Evolutionary conservation across 352 stramenopile genomes (phyloP).

Genomic region (Labyrinthula sp.): DNA sequence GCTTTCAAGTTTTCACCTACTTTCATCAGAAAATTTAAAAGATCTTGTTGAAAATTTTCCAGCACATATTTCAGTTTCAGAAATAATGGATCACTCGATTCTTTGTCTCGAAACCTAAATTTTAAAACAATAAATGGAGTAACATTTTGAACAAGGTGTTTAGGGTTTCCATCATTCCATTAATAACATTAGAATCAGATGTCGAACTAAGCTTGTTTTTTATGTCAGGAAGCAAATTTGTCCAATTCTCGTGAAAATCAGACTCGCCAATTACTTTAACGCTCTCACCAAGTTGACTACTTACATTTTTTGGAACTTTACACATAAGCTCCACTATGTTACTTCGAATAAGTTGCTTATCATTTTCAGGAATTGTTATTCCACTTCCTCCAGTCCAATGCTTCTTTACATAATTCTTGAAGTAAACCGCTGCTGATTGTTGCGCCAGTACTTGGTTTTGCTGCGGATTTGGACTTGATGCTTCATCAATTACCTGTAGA

Average conservation of each 20-base stretch:
- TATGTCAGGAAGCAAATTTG: constrained; percentile 70
- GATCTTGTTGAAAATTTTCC: constrained; percentile 57
- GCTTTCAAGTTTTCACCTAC: constrained; percentile 19
- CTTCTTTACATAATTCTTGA: constrained; percentile 97
- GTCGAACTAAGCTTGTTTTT: constrained; percentile 67
- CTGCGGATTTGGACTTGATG: too few species aligned
- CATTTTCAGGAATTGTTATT: constrained; percentile 31
- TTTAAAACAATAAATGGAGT: too few species aligned
- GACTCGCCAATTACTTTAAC: constrained; percentile 83
- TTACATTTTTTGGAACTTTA: constrained; percentile 64
- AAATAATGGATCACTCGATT: constrained; percentile 80
- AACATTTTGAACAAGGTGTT: constrained; percentile 96
- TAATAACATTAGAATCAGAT: constrained; percentile 64
- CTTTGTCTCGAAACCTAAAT: constrained; percentile 83
- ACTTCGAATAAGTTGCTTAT: constrained; percentile 81
- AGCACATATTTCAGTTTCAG: constrained; percentile 81
- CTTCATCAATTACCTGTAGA: too few species aligned
- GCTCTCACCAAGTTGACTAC: constrained; percentile 81
- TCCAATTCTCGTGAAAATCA: constrained; percentile 92
- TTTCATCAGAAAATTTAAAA: constrained; percentile 46
- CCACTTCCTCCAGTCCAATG: constrained; percentile 65
- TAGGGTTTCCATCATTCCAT: constrained; percentile 82
- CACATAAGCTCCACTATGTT: constrained; percentile 98
- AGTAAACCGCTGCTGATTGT: constrained; percentile 39
- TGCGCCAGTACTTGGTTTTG: too few species aligned